Evolutionary conservation across 768 basidiomycete genomes (phyloP), one percentile per base, ranked within the genome.

Genomic region (Basidioascus undulatus): DNA sequence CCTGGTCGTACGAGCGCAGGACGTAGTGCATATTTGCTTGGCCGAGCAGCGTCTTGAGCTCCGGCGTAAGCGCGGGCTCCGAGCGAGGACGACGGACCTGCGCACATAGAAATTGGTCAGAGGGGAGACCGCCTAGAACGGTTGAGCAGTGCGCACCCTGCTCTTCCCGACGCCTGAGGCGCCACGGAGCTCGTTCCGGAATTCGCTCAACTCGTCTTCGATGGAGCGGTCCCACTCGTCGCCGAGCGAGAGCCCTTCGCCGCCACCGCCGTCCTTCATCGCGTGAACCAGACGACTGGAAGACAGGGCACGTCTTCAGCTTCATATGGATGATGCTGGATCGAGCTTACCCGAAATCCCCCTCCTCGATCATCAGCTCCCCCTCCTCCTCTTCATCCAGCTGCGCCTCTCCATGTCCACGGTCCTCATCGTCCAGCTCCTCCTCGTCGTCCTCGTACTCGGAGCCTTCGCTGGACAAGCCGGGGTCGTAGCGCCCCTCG

Each of bases 21-120:
- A 87, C 70, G 56, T 81, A 92, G 3, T 77, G 76, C 51, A 78
- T 71, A 53, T 86, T 87, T 18, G 80, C 87, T 41, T 76, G 72
- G 21, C 83, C 82, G 38, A 94, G 71, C 15, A 89, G 45, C 5
- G 43, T 48, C 28, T 55, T 48, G 8, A 62, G 56, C 47, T 65
- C 60, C 24, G 53, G 54, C 0, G 59, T 55, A 3, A 55, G 58
- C 39, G 51, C 53, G 15, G 50, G 34, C 11, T 52, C 56, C 11
- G 32, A 41, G 6, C 44, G 44, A 2, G 43, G 38, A 10, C 49
- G 43, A 9, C 47, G 43, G 7, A 44, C 41, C 12, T 40, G 35
- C 33, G 44, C 34, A 28, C 28, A 23, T 28, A 19, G 32, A n/a
- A 16, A 28, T 21, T 13, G 7, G 33, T 19, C 8, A 13, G n/a